These are phyloP conservation scores for Chalciporus sphaerocephalus DNA, from an alignment of 768 basidiomycete genomes.

Conservation along the genomic window DNA sequence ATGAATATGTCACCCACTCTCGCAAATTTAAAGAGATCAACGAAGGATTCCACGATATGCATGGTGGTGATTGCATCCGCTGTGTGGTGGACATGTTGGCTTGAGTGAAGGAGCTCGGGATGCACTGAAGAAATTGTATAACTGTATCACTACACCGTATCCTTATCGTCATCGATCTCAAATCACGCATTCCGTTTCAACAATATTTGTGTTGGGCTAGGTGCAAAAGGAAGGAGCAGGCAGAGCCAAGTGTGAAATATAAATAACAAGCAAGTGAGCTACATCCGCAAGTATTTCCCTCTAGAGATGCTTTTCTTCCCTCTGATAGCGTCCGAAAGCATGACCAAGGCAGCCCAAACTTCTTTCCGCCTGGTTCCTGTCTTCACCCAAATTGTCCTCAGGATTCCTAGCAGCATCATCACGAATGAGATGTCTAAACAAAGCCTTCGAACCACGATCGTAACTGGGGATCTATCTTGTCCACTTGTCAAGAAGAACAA, in stretches of 20 bases:
- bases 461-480: constrained; percentile 59
- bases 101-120: constrained; percentile 23
- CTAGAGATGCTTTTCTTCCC: constrained; percentile 56
- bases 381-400: constrained; percentile 59
- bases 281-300: constrained; percentile 24
- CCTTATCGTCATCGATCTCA: background rate
- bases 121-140: constrained; percentile 6
- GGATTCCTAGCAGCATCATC: constrained; percentile 54
- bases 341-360: constrained; percentile 56
- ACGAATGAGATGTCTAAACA: constrained; percentile 78
- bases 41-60: constrained; percentile 93
- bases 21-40: constrained; percentile 73
- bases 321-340: constrained; percentile 67
- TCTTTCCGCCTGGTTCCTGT: constrained; percentile 68
- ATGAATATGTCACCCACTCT: constrained; percentile 94
- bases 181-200: background rate
- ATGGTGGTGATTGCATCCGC: constrained; percentile 89
- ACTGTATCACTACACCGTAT: background rate
- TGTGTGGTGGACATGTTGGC: constrained; percentile 86
- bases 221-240: background rate
- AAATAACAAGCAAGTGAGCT: constrained; percentile 7
- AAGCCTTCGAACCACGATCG: constrained; percentile 66
- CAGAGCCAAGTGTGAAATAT: constrained; percentile 8
- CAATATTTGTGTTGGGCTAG: background rate
- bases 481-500: constrained; percentile 52